Evolutionary conservation across 768 basidiomycete species (phyloP).

Genomic region (Termitomyces sp.): DNA sequence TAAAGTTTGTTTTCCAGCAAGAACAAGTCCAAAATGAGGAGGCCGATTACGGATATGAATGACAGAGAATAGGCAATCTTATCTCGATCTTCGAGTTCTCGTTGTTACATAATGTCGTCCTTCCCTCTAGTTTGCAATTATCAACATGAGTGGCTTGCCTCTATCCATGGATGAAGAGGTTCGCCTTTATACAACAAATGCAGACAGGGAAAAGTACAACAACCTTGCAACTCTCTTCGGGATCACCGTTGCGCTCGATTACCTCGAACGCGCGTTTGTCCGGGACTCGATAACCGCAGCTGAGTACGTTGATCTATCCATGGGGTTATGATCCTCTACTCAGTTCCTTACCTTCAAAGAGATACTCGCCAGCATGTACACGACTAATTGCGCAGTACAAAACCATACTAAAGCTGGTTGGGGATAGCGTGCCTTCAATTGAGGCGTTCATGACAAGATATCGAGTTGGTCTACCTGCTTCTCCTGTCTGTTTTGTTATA

Average conservation of each 20-base stretch:
- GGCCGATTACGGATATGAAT: background rate
- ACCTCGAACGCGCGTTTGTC: slow-evolving; percentile 93
- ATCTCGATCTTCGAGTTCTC: background rate
- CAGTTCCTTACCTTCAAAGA: slow-evolving; percentile 34
- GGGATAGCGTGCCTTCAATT: slow-evolving; percentile 77
- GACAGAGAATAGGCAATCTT: background rate
- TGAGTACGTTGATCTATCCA: slow-evolving; percentile 56
- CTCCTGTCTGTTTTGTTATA: background rate
- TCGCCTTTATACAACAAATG: slow-evolving; percentile 79
- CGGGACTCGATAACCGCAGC: slow-evolving; percentile 86
- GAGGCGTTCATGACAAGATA: slow-evolving; percentile 92
- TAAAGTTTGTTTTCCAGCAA: background rate
- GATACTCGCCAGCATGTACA: slow-evolving; percentile 96
- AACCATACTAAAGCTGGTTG: slow-evolving; percentile 93
- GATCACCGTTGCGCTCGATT: slow-evolving; percentile 88
- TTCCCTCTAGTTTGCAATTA: background rate
- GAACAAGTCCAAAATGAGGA: background rate
- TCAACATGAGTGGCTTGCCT: slow-evolving; percentile 7
- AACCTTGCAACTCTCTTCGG: slow-evolving; percentile 87
- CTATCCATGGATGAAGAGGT: slow-evolving; percentile 86
- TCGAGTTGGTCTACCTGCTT: slow-evolving; percentile 42
- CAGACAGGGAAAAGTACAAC: slow-evolving; percentile 85
- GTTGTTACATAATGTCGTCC: background rate
- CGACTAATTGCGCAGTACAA: slow-evolving; percentile 95
- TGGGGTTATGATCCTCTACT: slow-evolving; percentile 18